Evolutionary conservation across 768 basidiomycete species (phyloP).

Genomic region (Boletus tylopilopsis): DNA sequence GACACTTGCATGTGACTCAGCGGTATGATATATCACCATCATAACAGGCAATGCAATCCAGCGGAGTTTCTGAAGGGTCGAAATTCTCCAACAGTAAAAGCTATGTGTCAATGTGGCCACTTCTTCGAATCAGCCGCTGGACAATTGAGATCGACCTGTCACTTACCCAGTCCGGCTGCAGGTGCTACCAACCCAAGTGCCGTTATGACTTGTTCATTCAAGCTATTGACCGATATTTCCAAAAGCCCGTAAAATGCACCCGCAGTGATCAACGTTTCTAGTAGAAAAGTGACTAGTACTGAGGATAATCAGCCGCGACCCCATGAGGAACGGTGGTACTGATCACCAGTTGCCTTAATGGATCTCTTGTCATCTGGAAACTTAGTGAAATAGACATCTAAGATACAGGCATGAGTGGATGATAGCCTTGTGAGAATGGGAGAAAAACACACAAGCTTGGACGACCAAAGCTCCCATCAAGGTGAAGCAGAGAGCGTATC

Average conservation of each 20-base stretch:
- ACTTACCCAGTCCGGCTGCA: too few species aligned
- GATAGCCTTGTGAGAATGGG: too few species aligned
- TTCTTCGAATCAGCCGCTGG: too few species aligned
- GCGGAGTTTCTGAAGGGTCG: too few species aligned
- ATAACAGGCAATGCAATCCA: too few species aligned
- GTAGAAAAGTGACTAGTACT: constrained; percentile 12
- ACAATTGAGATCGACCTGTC: too few species aligned
- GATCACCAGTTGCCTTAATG: constrained; percentile 18
- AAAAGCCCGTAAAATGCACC: too few species aligned
- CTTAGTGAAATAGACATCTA: constrained; percentile 19
- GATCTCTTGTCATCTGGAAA: constrained; percentile 1
- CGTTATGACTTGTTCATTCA: too few species aligned
- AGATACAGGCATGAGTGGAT: too few species aligned
- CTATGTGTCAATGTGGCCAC: constrained; percentile 7
- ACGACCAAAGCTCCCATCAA: constrained; percentile 15
- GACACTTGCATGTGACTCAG: too few species aligned
- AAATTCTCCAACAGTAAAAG: neutral
- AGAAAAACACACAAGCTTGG: constrained; percentile 11
- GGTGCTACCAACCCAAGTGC: too few species aligned
- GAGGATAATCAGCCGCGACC: neutral
- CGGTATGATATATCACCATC: neutral
- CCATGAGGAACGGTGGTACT: neutral
- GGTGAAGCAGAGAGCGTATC: constrained; percentile 12
- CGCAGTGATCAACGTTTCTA: constrained; percentile 9
- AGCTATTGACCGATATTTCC: too few species aligned